Percentiles rank a stretch among this genome's conserved stretches.
Conservation (phyloP, 805 yeast species). For the Nakazawaea wyomingensis region DNA sequence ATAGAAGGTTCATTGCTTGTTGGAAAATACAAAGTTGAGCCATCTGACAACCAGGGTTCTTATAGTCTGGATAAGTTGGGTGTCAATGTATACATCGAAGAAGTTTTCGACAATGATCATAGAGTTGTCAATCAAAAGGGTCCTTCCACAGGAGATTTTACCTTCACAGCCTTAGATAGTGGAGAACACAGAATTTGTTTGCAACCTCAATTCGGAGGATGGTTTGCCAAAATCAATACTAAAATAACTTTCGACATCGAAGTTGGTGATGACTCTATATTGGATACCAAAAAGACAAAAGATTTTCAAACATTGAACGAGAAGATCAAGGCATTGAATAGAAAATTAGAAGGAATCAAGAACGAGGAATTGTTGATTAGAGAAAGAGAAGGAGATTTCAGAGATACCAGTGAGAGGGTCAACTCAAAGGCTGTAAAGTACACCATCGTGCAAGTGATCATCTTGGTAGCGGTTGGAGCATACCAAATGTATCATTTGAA, state of each 20-base stretch:
- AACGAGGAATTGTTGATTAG: conserved; percentile 61
- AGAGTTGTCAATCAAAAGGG: conserved; percentile 67
- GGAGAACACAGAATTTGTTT: conserved; percentile 87
- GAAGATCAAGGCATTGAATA: conserved; percentile 51
- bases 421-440: conserved; percentile 69
- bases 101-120: conserved; percentile 79
- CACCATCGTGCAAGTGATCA: conserved; percentile 68
- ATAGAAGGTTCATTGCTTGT: conserved; percentile 43
- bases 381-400: conserved; percentile 67
- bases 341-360: conserved; percentile 52
- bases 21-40: conserved; percentile 45
- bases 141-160: conserved; percentile 57
- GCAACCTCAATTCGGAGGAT: conserved; percentile 30
- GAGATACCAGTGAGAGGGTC: conserved; percentile 73
- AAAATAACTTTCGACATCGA: conserved; percentile 65
- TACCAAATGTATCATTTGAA: conserved; percentile 77
- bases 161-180: conserved; percentile 75
- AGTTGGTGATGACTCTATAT: conserved; percentile 56
- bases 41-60: conserved; percentile 24
- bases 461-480: conserved; percentile 61
- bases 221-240: conserved; percentile 43
- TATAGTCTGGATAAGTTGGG: conserved; percentile 12
- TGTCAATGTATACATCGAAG: conserved; percentile 30
- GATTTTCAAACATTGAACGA: conserved; percentile 48
- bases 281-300: conserved; percentile 58